phyloP scores from a whole-genome alignment of 495 filamentous ascomycete species.

The Chaetomium cochliodes region DNA sequence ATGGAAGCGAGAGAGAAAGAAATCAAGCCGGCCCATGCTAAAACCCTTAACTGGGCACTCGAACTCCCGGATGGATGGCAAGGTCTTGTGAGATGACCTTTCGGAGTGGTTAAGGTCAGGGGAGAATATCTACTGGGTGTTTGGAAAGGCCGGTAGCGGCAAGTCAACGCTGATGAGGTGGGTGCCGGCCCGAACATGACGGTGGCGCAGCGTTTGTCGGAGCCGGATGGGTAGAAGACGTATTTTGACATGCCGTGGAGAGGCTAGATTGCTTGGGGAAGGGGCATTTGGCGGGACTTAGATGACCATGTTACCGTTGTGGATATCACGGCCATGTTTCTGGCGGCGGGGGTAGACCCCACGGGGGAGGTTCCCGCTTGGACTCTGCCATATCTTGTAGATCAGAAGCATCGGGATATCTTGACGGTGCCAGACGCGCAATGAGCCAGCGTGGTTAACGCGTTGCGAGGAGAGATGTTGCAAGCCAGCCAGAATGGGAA shows the following conservation, averaged over 20 bases:
- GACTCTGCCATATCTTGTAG: background rate
- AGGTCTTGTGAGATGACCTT: background rate
- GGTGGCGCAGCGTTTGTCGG: background rate
- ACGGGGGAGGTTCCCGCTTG: background rate
- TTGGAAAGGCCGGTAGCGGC: constrained; percentile 3
- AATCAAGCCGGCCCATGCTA: background rate
- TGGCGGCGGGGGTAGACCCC: background rate
- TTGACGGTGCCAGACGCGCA: background rate
- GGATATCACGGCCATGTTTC: background rate
- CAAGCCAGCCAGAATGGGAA: no score
- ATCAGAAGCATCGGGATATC: background rate
- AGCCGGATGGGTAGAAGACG: no score
- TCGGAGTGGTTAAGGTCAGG: background rate
- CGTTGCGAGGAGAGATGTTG: no score
- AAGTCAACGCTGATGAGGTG: constrained; percentile 2
- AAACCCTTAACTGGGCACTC: background rate
- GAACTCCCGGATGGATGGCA: background rate
- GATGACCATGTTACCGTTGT: no score
- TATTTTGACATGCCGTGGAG: background rate
- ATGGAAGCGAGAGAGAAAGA: background rate
- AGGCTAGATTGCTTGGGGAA: background rate
- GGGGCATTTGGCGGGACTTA: no score
- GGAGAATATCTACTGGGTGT: constrained; percentile 1
- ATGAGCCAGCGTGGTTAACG: no score
- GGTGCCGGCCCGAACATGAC: background rate